Conservation (phyloP, 2,329 filamentous ascomycete genomes). For the Fusarium sp. region DNA sequence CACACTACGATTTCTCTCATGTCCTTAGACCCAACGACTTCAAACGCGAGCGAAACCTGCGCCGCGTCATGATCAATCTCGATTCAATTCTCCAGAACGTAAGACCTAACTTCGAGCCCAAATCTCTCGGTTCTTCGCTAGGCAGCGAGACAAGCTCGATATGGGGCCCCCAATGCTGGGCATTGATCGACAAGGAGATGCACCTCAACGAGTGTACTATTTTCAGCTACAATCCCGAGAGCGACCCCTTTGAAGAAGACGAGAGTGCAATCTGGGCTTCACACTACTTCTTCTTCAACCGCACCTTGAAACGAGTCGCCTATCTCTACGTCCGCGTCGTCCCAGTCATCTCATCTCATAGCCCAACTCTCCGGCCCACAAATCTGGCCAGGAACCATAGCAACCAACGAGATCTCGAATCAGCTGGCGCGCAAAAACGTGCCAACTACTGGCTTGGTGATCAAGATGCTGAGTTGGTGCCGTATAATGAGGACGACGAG, state of each 20-base stretch:
- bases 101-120: conserved; percentile 70
- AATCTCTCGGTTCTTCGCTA: conserved; percentile 56
- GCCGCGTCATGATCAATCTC: conserved; percentile 85
- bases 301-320: conserved; percentile 87
- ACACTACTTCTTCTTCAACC: conserved; percentile 99
- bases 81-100: conserved; percentile 90
- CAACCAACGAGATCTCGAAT: conserved; percentile 47
- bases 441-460: conserved; percentile 90
- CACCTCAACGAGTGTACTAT: conserved; percentile 86
- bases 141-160: conserved; percentile 66
- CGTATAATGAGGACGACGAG: conserved; percentile 60
- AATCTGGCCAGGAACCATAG: conserved; percentile 47
- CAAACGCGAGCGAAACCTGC: conserved; percentile 82
- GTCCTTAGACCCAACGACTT: conserved; percentile 91
- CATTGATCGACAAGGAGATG: conserved; percentile 94
- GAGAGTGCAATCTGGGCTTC: conserved; percentile 94
- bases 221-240: conserved; percentile 89
- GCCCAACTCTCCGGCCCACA: conserved; percentile 59
- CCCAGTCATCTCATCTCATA: conserved; percentile 76
- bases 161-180: conserved; percentile 94
- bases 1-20: conserved; percentile 94
- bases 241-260: conserved; percentile 91
- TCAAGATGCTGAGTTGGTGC: conserved; percentile 62
- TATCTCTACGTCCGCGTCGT: conserved; percentile 95
- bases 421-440: conserved; percentile 69